Base-by-base conservation (phyloP, 257 asterid species). In the Agastache rugosa region DNA sequence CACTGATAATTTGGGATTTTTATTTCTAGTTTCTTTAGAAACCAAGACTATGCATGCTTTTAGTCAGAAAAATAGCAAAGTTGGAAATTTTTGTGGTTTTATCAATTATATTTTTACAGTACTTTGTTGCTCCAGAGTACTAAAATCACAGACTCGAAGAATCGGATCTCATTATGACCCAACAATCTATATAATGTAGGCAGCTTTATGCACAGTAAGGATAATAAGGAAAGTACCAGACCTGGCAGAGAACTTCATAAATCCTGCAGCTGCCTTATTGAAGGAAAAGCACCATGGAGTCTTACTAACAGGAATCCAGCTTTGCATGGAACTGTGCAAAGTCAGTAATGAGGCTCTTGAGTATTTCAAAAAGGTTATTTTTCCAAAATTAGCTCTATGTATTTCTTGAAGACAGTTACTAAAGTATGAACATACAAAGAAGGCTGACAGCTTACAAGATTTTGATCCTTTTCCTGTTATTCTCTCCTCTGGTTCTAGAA, bases 231-330 rank as follows among this genome's bases (percentile, higher is more conserved):
- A 95, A 91, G 99, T 90, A 61, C 99, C 99, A 0, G 99, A 95
- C 85, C 87, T 92, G 80, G 98, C 92, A 71, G 99, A 95, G 77
- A 92, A 87, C 83, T 95, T 92, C 75, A 86, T 91, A 72, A 88
- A 87, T 69, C 67, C 97, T 48, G 90, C 98, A 23, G 96, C 94
- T 72, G 78, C 93, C 50, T 83, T 95, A 77, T 81, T 95, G 76
- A 95, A 90, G 84, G 99, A 95, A 81, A 95, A 95, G 84, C 99
- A 95, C 80, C 99, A 95, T 75, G 99, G 98, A 55, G 99, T 92
- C 63, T 83, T 95, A 70, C 65, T 92, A 80, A 95, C 98, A 37
- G 97, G 99, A 76, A 84, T 95, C 71, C 99, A 89, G 83, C 98
- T 95, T 67, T 85, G 98, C 83, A 75, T 80, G 56, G 97, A 93